Percentiles rank a stretch among this genome's conserved stretches.
Conservation (phyloP, 2,329 filamentous ascomycete genomes). For the Chaetomium globosum region DNA sequence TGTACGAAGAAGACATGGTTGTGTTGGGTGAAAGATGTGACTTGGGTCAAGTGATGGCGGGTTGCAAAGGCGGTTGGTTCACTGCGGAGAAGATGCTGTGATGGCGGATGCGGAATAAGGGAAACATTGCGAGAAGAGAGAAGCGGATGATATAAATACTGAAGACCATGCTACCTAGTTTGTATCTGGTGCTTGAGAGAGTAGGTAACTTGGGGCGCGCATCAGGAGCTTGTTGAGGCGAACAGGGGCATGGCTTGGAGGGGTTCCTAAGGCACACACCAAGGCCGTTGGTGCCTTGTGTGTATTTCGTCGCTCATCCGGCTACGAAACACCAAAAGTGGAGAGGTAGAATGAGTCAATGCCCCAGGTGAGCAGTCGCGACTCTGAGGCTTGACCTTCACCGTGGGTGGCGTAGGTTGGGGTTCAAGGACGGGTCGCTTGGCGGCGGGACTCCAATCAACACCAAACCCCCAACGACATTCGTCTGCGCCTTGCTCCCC, state of each 20-base stretch:
- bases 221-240: constrained; percentile 9
- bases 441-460: neutral
- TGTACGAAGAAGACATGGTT: constrained; percentile 25
- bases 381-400: neutral
- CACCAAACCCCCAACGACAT: neutral
- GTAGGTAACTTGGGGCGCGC: constrained; percentile 6
- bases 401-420: neutral
- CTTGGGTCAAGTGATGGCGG: neutral
- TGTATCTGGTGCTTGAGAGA: neutral
- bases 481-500: neutral
- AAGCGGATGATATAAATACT: constrained; percentile 3
- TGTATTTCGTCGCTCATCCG: constrained; percentile 6
- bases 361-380: neutral
- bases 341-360: constrained; percentile 27
- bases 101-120: neutral
- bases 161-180: neutral
- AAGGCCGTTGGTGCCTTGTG: constrained; percentile 26
- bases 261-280: constrained; percentile 30
- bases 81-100: neutral
- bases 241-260: constrained; percentile 21
- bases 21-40: neutral
- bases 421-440: neutral
- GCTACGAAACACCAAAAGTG: constrained; percentile 20
- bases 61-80: neutral
- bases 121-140: neutral